Conservation (phyloP, 768 basidiomycete species). For the Psilocybe tampanensis region DNA sequence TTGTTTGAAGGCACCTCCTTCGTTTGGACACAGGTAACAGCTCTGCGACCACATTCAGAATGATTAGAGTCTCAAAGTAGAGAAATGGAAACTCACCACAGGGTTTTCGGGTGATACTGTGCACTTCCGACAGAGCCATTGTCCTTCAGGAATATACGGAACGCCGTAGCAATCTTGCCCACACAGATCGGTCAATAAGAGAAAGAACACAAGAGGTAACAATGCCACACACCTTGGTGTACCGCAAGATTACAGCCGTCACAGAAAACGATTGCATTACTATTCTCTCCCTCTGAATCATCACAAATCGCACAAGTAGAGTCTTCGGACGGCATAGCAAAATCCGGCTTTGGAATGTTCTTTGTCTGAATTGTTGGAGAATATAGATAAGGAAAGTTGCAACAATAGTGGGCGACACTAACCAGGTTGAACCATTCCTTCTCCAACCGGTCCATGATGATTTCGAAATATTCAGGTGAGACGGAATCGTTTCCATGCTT, state of each 20-base stretch:
- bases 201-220: neutral
- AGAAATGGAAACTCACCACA: slow-evolving; percentile 62
- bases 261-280: slow-evolving; percentile 98
- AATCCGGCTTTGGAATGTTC: slow-evolving; percentile 86
- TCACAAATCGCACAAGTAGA: slow-evolving; percentile 97
- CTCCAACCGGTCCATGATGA: slow-evolving; percentile 96
- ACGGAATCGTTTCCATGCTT: slow-evolving; percentile 73
- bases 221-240: slow-evolving; percentile 79
- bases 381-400: neutral
- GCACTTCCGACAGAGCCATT: slow-evolving; percentile 99
- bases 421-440: slow-evolving; percentile 99
- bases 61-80: neutral
- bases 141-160: slow-evolving; percentile 98
- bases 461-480: slow-evolving; percentile 87
- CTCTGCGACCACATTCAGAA: slow-evolving; percentile 46
- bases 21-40: slow-evolving; percentile 94
- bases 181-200: neutral
- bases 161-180: slow-evolving; percentile 94
- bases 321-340: slow-evolving; percentile 91
- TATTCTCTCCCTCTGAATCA: slow-evolving; percentile 97
- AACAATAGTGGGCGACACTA: slow-evolving; percentile 20
- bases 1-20: slow-evolving; percentile 99
- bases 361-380: slow-evolving; percentile 66
- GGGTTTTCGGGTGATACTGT: slow-evolving; percentile 97
- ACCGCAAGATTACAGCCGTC: slow-evolving; percentile 99